Conservation (phyloP, 805 yeast genomes). For the Saccharomycopsis guyanensis region DNA sequence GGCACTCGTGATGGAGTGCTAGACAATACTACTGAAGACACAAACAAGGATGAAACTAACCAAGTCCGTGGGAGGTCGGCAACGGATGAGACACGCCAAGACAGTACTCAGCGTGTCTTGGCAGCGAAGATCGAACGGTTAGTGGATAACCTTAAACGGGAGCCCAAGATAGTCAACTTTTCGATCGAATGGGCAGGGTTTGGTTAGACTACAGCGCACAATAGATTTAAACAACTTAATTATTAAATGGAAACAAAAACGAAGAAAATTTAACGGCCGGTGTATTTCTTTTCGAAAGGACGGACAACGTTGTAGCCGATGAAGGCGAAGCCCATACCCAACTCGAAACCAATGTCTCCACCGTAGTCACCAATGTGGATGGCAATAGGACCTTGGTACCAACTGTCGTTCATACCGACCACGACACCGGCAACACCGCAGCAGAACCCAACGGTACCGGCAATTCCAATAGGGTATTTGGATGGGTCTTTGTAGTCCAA, state of each 20-base stretch:
- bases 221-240: background rate
- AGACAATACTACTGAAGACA: background rate
- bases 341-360: conserved; percentile 83
- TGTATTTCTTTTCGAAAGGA: conserved; percentile 62
- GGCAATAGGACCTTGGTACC: conserved; percentile 73
- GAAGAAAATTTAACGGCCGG: conserved; percentile 33
- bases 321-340: conserved; percentile 62
- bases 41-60: background rate
- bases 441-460: conserved; percentile 72
- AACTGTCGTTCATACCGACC: conserved; percentile 79
- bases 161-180: conserved; percentile 36
- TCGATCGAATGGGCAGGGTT: conserved; percentile 97
- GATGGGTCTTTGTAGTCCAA: conserved; percentile 50
- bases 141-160: background rate
- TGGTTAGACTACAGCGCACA: conserved; percentile 40
- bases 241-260: background rate
- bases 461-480: conserved; percentile 65
- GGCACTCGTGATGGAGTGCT: conserved; percentile 24
- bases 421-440: conserved; percentile 83
- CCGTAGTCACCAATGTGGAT: conserved; percentile 51
- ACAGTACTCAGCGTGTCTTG: too few relatives aligned
- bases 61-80: too few relatives aligned
- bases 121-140: background rate
- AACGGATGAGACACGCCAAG: too few relatives aligned
- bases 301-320: conserved; percentile 53